Evolutionary conservation across 805 yeast species (phyloP).

Genomic region (Wickerhamomyces chambardii): DNA sequence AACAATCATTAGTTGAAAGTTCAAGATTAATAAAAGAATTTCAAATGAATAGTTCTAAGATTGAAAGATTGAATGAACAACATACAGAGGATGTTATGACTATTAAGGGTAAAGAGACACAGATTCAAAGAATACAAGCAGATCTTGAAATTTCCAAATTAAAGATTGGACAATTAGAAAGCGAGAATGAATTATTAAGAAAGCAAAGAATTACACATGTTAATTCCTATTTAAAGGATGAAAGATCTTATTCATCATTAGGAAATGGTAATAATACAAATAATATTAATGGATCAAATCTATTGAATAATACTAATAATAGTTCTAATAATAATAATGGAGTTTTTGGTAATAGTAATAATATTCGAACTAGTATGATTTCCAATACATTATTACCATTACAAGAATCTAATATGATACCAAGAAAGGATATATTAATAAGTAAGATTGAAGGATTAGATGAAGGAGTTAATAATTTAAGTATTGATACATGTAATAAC

Average conservation of each 20-base stretch:
- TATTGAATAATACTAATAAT: too few species aligned
- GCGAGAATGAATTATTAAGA: constrained; percentile 28
- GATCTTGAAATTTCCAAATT: constrained; percentile 53
- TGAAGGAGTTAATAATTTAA: constrained; percentile 16
- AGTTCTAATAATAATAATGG: neutral
- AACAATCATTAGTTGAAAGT: constrained; percentile 20
- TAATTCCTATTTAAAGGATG: neutral
- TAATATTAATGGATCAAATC: too few species aligned
- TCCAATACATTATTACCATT: too few species aligned
- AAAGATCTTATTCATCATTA: neutral
- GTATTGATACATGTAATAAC: constrained; percentile 20
- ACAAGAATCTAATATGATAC: constrained; percentile 3
- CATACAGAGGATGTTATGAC: constrained; percentile 40
- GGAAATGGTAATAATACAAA: too few species aligned
- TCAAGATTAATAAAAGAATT: constrained; percentile 17
- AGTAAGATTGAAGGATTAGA: constrained; percentile 3
- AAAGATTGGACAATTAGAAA: constrained; percentile 45
- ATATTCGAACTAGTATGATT: neutral
- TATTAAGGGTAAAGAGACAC: constrained; percentile 62
- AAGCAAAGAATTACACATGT: constrained; percentile 16
- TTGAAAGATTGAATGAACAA: constrained; percentile 38
- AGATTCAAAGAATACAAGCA: constrained; percentile 46
- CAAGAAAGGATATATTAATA: neutral
- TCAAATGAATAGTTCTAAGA: constrained; percentile 12
- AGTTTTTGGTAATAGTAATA: neutral